Base-by-base conservation (phyloP, 2,329 filamentous ascomycete genomes). In the Fusarium liriodendri region DNA sequence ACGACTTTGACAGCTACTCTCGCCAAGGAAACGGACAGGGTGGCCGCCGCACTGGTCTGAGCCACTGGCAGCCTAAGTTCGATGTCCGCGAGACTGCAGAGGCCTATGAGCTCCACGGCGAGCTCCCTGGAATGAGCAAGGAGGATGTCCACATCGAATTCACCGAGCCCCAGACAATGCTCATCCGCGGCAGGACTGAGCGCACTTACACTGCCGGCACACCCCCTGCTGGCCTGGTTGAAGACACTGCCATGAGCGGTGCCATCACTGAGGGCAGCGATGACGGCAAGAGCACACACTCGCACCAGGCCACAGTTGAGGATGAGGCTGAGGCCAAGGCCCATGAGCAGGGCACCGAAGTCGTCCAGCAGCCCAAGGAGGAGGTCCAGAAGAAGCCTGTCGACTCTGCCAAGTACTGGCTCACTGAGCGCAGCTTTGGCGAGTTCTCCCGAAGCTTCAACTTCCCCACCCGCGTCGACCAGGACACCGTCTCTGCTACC, bases 121-220 rank as follows among this genome's bases (percentile, higher is more conserved):
- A 96, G 83, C 89, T 96, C 7, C 92, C 94, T 0, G 94, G 94
- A 64, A 86, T 95, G 76, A 89, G 89, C 72, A 93, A 94, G 84
- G 90, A 94, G 77, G 87, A 95, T 78, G 86, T 97, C 79, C 86
- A 88, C 80, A 93, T 96, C 80, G 93, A 96, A 80, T 96, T 95
- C 87, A 91, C 90, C 67, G 93, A 96, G 80, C 86, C 88, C 47
- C 91, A 94, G 84, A 95, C 93, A 18, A 85, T 96, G 50, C 87
- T 90, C 72, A 87, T 97, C 80, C 90, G 89, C 67, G 94, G 94
- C 79, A 90, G 87, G 73, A 88, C 90, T 65, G 93, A 95, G 83
- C 89, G 91, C 75, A 85, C 85, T 74, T 88, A 90, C 82, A 88
- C 89, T 69, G 83, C 89, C 42, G 89, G 89, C 67, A 86, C 85